Percentiles rank a stretch among this genome's conserved stretches.
Conservation (phyloP, 2,329 filamentous ascomycete species). For the Apiospora sp. region DNA sequence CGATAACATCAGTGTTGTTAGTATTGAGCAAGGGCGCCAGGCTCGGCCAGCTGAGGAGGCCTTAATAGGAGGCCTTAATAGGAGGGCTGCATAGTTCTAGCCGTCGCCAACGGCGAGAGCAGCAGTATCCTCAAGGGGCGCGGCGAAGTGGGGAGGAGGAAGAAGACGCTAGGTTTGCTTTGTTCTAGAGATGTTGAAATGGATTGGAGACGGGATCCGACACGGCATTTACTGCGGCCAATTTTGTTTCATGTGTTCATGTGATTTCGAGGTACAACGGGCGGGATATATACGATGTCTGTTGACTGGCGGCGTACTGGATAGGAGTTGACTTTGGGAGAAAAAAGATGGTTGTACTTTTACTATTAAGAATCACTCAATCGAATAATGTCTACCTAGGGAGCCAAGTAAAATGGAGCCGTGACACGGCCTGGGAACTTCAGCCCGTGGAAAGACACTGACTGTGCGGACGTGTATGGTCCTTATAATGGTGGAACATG, state of each 20-base stretch:
- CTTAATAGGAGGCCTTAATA: not conserved
- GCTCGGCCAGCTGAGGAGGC: not conserved
- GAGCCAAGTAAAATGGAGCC: not conserved
- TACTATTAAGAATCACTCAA: not conserved
- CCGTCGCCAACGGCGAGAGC: not conserved
- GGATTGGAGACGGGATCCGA: not conserved
- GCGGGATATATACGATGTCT: not conserved
- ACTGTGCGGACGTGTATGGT: not conserved
- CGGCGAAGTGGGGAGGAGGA: not conserved
- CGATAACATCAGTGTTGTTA: not conserved
- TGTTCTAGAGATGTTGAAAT: not conserved
- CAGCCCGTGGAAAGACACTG: not conserved
- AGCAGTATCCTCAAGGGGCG: not conserved
- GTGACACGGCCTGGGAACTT: not conserved
- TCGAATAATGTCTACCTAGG: slow-evolving; percentile 1
- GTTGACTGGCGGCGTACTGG: not conserved
- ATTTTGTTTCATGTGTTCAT: slow-evolving; percentile 7
- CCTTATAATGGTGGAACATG: not conserved
- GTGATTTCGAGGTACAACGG: not conserved
- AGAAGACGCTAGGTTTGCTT: slow-evolving; percentile 9
- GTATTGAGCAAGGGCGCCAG: not conserved
- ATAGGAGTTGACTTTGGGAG: not conserved
- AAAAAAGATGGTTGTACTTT: not conserved
- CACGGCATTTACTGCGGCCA: not conserved
- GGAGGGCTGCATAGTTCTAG: not conserved